Conservation (phyloP, 2,329 filamentous ascomycete species). For the Paraphoma sp. region DNA sequence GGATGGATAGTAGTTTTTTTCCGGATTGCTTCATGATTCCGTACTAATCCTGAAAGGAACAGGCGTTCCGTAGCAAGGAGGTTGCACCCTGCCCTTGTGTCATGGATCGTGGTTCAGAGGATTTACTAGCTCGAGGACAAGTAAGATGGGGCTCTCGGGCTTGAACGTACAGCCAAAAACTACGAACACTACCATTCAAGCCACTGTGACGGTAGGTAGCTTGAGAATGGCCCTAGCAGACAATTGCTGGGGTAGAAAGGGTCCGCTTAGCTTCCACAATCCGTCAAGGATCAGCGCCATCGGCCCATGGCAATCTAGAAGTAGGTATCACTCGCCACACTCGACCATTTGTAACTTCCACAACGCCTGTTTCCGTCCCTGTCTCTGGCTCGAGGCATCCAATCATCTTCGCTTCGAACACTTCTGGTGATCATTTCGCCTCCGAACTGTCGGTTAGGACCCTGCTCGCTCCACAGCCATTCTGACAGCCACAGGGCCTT, state of each 20-base stretch:
- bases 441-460: constrained; percentile 41
- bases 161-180: no score
- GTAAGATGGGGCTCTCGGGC: background rate
- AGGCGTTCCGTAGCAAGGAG: constrained; percentile 3
- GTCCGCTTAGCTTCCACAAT: constrained; percentile 40
- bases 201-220: background rate
- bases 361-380: constrained; percentile 24
- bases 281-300: constrained; percentile 36
- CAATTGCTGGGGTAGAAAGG: constrained; percentile 7
- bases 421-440: constrained; percentile 44
- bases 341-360: constrained; percentile 30
- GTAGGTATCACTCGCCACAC: constrained; percentile 45
- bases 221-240: background rate
- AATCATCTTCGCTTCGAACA: constrained; percentile 16
- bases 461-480: constrained; percentile 37
- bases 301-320: constrained; percentile 45
- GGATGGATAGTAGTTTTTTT: constrained; percentile 8
- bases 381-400: constrained; percentile 23
- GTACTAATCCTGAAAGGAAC: constrained; percentile 10
- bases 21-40: constrained; percentile 27
- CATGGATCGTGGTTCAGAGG: background rate
- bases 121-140: background rate
- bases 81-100: background rate
- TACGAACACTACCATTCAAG: no score
- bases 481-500: constrained; percentile 38